These are phyloP conservation scores for Trichoderma citrinoviride DNA, from an alignment of 2,329 filamentous ascomycete species.

Conservation along the genomic window DNA sequence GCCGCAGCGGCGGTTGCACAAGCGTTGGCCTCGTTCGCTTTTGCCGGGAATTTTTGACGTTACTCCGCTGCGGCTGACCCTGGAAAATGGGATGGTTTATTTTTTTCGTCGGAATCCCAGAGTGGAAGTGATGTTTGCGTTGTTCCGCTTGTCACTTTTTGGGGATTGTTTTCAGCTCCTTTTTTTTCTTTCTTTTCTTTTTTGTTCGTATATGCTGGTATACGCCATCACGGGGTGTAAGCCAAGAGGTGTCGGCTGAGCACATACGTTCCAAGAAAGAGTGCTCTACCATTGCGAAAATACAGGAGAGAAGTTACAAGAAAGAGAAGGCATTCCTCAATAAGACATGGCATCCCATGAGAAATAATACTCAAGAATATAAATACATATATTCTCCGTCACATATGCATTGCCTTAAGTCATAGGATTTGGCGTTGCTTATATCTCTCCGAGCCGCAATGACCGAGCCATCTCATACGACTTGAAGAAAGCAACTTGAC, in stretches of 20 bases:
- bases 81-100: too few relatives aligned
- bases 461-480: too few relatives aligned
- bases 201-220: slow-evolving; percentile 15
- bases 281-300: too few relatives aligned
- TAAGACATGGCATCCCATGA: too few relatives aligned
- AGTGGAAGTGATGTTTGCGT: background rate
- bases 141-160: background rate
- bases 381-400: too few relatives aligned
- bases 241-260: background rate
- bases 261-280: background rate
- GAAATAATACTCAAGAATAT: too few relatives aligned
- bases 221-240: background rate
- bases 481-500: background rate
- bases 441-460: too few relatives aligned
- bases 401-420: too few relatives aligned
- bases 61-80: slow-evolving; percentile 5
- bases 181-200: background rate
- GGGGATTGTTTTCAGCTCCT: background rate
- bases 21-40: background rate
- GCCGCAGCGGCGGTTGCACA: slow-evolving; percentile 13
- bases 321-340: background rate
- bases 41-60: background rate
- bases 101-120: too few relatives aligned
- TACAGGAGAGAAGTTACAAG: too few relatives aligned
- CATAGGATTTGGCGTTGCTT: too few relatives aligned